Base-by-base conservation (phyloP, 2,329 filamentous ascomycete genomes). In the Pseudogymnoascus sp. region DNA sequence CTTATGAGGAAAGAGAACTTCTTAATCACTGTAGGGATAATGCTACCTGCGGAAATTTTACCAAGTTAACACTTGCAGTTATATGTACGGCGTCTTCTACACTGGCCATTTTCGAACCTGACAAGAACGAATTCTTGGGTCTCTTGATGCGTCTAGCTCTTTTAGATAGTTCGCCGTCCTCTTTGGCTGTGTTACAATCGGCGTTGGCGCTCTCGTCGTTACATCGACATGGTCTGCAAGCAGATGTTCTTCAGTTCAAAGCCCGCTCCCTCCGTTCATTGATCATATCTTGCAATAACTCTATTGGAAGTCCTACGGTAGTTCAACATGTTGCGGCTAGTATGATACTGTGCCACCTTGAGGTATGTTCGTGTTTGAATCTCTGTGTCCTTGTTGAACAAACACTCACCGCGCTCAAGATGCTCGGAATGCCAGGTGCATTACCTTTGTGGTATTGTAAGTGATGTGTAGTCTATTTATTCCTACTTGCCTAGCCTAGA, bases 261-360 rank as follows among this genome's bases (percentile, higher is more conserved):
- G 44, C 24, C 7, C 63, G 59, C 61, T 66, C 67, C 64, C 66
- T 68, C 13, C 67, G 65, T 44, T 53, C 67, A 66, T 59, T 68
- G 66, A 59, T 68, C 60, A 63, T 19, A 64, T 67, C 66, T 63
- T 42, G 59, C 62, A 62, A 66, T 26, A 63, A 63, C 44, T 59
- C 31, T 66, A 59, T 66, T 64, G 64, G 65, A 64, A 63, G 60
- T 62, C 60, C 59, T 24, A 65, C 63, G 61, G 50, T 68, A 56
- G 47, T 67, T 61, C 67, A 68, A 44, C 67, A 68, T 68, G 65
- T 67, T 67, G 67, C 66, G 26, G 67, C 67, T 29, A 62, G 63
- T 62, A 66, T 68, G 67, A 67, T 68, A 66, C 62, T 68, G 63
- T 67, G 67, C 64, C 67, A 68, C 61, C 63, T 67, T 67, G 64